Evolutionary conservation across 2,329 filamentous ascomycete genomes (phyloP).

Genomic region (Monosporascus sp.): DNA sequence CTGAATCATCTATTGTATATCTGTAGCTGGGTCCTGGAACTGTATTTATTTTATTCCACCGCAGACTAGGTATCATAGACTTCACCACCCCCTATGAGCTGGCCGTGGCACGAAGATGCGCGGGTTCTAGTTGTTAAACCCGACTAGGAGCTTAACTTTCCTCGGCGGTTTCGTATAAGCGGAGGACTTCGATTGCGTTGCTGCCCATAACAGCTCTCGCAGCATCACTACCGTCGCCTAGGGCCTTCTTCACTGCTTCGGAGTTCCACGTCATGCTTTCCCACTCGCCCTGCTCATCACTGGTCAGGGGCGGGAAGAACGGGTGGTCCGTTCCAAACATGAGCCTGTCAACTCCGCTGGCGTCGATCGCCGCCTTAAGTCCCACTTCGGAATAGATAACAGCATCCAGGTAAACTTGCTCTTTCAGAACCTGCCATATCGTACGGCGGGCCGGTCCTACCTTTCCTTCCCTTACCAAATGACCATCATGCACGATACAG

Average conservation of each 20-base stretch:
- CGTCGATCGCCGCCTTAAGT: constrained; percentile 64
- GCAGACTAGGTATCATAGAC: too few species aligned
- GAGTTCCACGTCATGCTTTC: constrained; percentile 61
- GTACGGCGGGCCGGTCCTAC: constrained; percentile 42
- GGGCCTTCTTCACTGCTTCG: constrained; percentile 23
- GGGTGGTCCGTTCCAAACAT: constrained; percentile 83
- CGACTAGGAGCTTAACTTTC: background rate
- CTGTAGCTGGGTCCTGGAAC: too few species aligned
- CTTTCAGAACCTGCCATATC: constrained; percentile 53
- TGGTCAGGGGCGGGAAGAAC: constrained; percentile 72
- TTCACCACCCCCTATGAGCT: background rate
- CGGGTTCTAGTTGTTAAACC: background rate
- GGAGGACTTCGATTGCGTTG: constrained; percentile 25
- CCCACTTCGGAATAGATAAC: constrained; percentile 77
- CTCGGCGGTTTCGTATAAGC: constrained; percentile 14
- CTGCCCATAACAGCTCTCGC: constrained; percentile 26
- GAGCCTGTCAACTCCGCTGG: constrained; percentile 62
- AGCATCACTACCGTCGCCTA: constrained; percentile 22
- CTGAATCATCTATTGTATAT: background rate
- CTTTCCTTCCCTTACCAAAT: constrained; percentile 62
- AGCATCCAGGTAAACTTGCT: constrained; percentile 83
- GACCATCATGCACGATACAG: constrained; percentile 77
- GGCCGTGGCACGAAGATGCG: too few species aligned
- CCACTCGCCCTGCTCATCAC: constrained; percentile 61
- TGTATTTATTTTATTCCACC: too few species aligned